phyloP scores from a whole-genome alignment of 305 asterid species.

The Nicotiana rustica region DNA sequence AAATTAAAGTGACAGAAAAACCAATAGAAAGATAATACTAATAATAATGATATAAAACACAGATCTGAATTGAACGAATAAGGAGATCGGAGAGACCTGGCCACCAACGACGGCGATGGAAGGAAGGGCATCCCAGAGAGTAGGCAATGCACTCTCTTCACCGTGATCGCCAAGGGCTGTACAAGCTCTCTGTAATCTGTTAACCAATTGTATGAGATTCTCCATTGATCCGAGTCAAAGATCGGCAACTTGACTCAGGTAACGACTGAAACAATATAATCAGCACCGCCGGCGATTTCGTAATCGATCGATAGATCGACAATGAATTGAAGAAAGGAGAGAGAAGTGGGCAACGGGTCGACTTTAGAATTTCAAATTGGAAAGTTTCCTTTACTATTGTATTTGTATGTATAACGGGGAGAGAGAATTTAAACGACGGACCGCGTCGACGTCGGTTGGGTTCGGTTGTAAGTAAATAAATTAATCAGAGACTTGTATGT shows the following conservation, averaged over 20 bases:
- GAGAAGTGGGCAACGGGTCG: slow-evolving; percentile 26
- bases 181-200: slow-evolving; percentile 85
- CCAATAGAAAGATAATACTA: not conserved
- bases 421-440: slow-evolving; percentile 34
- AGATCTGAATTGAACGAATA: slow-evolving; percentile 18
- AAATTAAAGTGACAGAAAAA: not conserved
- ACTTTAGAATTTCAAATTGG: slow-evolving; percentile 27
- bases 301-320: slow-evolving; percentile 29
- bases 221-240: slow-evolving; percentile 57
- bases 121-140: slow-evolving; percentile 89
- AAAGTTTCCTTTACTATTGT: not conserved
- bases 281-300: slow-evolving; percentile 30
- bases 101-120: slow-evolving; percentile 91
- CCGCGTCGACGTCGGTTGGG: slow-evolving; percentile 40
- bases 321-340: not conserved
- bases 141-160: slow-evolving; percentile 74
- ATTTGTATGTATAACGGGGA: not conserved
- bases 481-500: not conserved
- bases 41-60: not conserved
- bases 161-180: slow-evolving; percentile 91
- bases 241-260: slow-evolving; percentile 42
- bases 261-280: slow-evolving; percentile 32
- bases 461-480: not conserved
- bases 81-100: slow-evolving; percentile 54
- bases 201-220: slow-evolving; percentile 67